phyloP scores from a whole-genome alignment of 495 filamentous ascomycete genomes.

The Peziza echinospora region DNA sequence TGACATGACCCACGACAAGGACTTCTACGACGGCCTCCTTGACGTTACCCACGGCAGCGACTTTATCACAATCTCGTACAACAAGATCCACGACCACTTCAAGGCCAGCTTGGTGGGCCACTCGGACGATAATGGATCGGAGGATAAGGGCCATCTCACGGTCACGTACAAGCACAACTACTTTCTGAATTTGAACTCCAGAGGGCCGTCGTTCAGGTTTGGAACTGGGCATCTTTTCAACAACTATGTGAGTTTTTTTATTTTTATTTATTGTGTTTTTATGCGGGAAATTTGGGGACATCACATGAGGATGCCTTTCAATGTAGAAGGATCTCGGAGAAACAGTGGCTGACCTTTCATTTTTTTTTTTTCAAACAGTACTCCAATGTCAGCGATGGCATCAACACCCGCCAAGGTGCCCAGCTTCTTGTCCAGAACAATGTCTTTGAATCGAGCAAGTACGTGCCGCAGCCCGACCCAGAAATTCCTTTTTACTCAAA shows the following conservation, averaged over 20 bases:
- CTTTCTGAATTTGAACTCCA: conserved; percentile 39
- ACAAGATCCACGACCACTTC: conserved; percentile 39
- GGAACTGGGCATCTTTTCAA: conserved; percentile 36
- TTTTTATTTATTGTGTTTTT: too few relatives aligned
- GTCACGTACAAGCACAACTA: conserved; percentile 43
- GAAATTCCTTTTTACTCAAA: background rate
- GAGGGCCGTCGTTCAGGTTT: conserved; percentile 38
- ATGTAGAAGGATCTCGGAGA: conserved; percentile 29
- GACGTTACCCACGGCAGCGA: conserved; percentile 36
- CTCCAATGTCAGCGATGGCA: conserved; percentile 30
- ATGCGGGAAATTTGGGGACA: too few relatives aligned
- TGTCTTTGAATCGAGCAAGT: conserved; percentile 27
- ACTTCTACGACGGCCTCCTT: conserved; percentile 47
- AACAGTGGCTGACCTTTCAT: too few relatives aligned
- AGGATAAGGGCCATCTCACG: conserved; percentile 32
- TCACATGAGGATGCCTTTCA: too few relatives aligned
- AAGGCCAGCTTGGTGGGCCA: conserved; percentile 44
- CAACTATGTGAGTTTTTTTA: too few relatives aligned
- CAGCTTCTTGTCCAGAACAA: conserved; percentile 42
- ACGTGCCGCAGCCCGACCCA: background rate
- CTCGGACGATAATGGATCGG: conserved; percentile 27
- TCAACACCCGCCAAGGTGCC: conserved; percentile 45
- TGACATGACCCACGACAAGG: conserved; percentile 33
- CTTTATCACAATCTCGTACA: conserved; percentile 30
- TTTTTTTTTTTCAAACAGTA: too few relatives aligned